Conservation (phyloP, 1,284 basidiomycete genomes). For the Meira nashicola region DNA sequence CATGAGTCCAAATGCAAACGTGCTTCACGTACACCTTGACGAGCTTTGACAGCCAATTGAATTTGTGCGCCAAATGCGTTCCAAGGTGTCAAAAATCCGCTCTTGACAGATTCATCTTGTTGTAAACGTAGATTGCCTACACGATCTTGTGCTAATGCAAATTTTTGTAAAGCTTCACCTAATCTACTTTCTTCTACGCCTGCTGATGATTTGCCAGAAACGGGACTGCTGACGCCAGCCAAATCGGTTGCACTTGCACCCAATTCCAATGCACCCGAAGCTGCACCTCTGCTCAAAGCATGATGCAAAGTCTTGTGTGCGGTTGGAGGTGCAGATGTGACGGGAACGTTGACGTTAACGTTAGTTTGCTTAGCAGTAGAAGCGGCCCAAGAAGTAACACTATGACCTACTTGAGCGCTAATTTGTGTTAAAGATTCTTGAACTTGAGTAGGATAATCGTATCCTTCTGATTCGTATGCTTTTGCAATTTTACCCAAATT, state of each 20-base stretch:
- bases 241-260: constrained; percentile 38
- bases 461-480: constrained; percentile 46
- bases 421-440: constrained; percentile 59
- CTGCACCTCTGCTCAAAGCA: constrained; percentile 78
- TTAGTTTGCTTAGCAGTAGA: constrained; percentile 67
- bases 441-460: constrained; percentile 54
- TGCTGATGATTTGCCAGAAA: constrained; percentile 6
- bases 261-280: constrained; percentile 64
- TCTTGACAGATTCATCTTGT: constrained; percentile 73
- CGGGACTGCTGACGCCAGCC: constrained; percentile 28
- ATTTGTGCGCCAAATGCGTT: constrained; percentile 49
- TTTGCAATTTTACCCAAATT: constrained; percentile 63
- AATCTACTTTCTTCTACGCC: constrained; percentile 37
- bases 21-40: constrained; percentile 45
- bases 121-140: constrained; percentile 76
- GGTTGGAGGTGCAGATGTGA: constrained; percentile 56
- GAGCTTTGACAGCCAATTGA: constrained; percentile 43
- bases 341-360: constrained; percentile 56
- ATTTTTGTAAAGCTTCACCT: constrained; percentile 70
- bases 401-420: constrained; percentile 63
- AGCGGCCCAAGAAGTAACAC: constrained; percentile 78
- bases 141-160: constrained; percentile 79
- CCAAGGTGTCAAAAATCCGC: constrained; percentile 83
- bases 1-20: constrained; percentile 49
- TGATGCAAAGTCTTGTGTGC: constrained; percentile 83